Percentiles rank a stretch among this genome's conserved stretches.
These are phyloP conservation scores for Straminergon stramineum DNA, from an alignment of 225 moss, liverwort and hornwort genomes.

Conservation along the genomic window DNA sequence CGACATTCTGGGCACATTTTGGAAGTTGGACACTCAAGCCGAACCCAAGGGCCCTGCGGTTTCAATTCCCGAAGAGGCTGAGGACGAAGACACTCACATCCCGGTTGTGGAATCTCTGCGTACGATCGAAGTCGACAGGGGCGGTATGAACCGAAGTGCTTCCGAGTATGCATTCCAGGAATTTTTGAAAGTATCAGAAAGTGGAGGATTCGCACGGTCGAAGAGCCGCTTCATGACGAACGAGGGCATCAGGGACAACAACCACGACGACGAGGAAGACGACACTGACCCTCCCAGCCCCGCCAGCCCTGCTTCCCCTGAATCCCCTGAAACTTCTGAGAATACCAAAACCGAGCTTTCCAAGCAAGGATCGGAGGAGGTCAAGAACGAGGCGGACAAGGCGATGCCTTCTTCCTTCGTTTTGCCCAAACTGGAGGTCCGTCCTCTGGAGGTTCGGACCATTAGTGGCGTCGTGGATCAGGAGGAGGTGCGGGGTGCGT, in stretches of 20 bases:
- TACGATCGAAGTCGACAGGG: conserved; percentile 35
- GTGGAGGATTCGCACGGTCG: conserved; percentile 24
- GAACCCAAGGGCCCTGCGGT: conserved; percentile 21
- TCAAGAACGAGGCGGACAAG: conserved; percentile 1
- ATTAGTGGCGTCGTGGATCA: conserved; percentile 40
- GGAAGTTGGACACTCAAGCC: conserved; percentile 51
- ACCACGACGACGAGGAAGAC: conserved; percentile 27
- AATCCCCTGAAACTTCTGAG: conserved; percentile 41
- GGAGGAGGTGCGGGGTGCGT: conserved; percentile 58
- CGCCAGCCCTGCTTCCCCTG: conserved; percentile 24
- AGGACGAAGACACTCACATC: conserved; percentile 19
- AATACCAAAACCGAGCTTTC: conserved; percentile 6
- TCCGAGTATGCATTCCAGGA: conserved; percentile 93
- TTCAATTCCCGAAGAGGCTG: conserved; percentile 20
- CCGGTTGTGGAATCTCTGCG: conserved; percentile 38
- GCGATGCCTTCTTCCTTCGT: background rate
- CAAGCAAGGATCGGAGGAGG: conserved; percentile 23
- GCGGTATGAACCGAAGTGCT: conserved; percentile 67
- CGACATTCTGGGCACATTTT: conserved; percentile 53
- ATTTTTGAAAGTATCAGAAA: conserved; percentile 53
- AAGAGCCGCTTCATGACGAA: conserved; percentile 40
- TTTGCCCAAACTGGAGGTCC: conserved; percentile 18
- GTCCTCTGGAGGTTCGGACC: background rate
- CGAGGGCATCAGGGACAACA: conserved; percentile 11
- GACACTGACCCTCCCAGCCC: conserved; percentile 32